These are phyloP conservation scores for Cladosporium sp. DNA, from an alignment of 2,329 filamentous ascomycete species.

Conservation along the genomic window DNA sequence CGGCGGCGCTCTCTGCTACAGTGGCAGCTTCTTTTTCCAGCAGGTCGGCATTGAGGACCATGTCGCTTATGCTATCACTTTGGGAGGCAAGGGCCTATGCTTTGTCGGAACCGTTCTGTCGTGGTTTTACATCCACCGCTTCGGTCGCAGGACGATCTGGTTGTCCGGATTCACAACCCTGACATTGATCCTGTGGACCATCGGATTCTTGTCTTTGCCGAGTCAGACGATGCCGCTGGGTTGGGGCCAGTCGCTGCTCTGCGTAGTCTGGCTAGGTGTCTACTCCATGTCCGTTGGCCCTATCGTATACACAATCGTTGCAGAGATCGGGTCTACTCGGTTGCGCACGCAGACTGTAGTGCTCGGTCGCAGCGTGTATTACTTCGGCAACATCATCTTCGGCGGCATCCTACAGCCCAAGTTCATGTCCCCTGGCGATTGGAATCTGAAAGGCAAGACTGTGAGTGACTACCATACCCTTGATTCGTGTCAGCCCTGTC, in stretches of 20 bases:
- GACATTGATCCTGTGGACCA: conserved; percentile 4
- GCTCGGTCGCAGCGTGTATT: conserved; percentile 24
- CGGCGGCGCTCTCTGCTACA: conserved; percentile 31
- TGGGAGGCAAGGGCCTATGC: conserved; percentile 25
- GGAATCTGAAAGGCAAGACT: conserved; percentile 8
- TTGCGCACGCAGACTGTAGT: conserved; percentile 28
- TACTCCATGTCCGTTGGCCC: conserved; percentile 11
- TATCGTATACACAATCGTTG: conserved; percentile 22
- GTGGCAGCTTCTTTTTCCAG: conserved; percentile 36
- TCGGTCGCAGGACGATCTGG: conserved; percentile 38
- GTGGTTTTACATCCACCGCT: conserved; percentile 28
- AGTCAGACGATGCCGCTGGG: not conserved
- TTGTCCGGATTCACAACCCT: conserved; percentile 20
- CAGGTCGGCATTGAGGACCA: conserved; percentile 34
- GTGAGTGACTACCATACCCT: not conserved
- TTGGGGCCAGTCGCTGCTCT: conserved; percentile 9
- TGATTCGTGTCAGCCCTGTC: not conserved
- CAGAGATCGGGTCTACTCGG: conserved; percentile 25
- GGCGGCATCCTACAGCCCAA: conserved; percentile 27
- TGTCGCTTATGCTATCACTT: conserved; percentile 34
- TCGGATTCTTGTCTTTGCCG: conserved; percentile 5
- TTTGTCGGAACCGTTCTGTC: conserved; percentile 19
- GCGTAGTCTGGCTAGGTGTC: conserved; percentile 9
- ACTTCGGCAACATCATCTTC: conserved; percentile 22
- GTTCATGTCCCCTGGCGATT: conserved; percentile 18